Evolutionary conservation across 257 asterid genomes (phyloP).

Genomic region (Jacaranda copaia): DNA sequence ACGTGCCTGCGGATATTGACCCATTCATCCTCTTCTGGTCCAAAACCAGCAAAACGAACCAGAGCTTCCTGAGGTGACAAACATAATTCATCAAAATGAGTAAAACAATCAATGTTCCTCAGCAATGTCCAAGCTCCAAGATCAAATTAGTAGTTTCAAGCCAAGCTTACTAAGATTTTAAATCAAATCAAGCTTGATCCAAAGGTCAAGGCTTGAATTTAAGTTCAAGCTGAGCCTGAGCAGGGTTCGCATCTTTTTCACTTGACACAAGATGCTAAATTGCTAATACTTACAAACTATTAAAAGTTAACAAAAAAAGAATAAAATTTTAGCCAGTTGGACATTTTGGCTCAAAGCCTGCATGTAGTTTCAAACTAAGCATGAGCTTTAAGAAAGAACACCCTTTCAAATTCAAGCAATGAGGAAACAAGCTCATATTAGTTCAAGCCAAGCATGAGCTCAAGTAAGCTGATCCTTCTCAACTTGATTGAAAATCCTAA

Average conservation of each 20-base stretch:
- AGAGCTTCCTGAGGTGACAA: constrained; percentile 77
- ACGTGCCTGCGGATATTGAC: constrained; percentile 78
- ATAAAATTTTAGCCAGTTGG: too few species aligned
- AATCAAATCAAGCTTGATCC: constrained; percentile 1
- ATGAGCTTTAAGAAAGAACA: too few species aligned
- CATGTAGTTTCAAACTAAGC: too few species aligned
- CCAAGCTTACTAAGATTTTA: constrained; percentile 11
- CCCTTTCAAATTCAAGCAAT: too few species aligned
- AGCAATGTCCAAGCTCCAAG: not conserved
- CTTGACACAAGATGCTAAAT: too few species aligned
- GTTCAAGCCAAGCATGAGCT: constrained; percentile 13
- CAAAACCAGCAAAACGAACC: constrained; percentile 97
- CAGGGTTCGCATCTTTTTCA: too few species aligned
- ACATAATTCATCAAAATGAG: constrained; percentile 25
- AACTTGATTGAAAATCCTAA: too few species aligned
- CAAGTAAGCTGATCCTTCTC: not conserved
- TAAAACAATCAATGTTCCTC: constrained; percentile 7
- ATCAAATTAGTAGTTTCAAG: not conserved
- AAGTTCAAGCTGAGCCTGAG: constrained; percentile 9
- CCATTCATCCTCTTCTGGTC: constrained; percentile 97
- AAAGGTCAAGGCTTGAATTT: constrained; percentile 14
- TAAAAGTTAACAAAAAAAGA: too few species aligned
- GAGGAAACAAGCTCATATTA: not conserved
- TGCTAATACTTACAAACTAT: too few species aligned
- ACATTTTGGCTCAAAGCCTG: too few species aligned